Base-by-base conservation (phyloP, 2,329 filamentous ascomycete genomes). In the Colletotrichum tropicale region DNA sequence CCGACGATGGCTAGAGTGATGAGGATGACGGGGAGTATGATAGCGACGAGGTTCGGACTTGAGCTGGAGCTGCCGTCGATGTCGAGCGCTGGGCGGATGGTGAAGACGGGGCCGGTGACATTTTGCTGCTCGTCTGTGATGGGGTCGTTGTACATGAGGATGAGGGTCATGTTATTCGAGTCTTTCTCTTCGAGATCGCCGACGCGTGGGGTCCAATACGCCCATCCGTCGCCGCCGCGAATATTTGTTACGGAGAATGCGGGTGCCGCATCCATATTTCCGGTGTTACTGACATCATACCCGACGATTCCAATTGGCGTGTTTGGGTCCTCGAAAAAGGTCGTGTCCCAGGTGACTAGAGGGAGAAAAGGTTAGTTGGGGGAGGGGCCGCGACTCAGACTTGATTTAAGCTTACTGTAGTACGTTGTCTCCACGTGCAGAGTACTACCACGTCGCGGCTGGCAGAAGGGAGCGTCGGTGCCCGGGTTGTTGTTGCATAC, bases 261-360 rank as follows among this genome's bases (percentile, higher is more conserved):
- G 34, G 74, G 71, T 26, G 74, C 71, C 52, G 62, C 61, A 70
- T 74, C 66, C 56, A 71, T 69, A 70, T 55, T 71, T 66, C 68
- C 66, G 16, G 66, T 56, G 66, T 75, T 69, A 64, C 60, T 70
- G 28, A 77, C 52, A 13, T 77, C 60, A 58, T 76, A 72, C 16
- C 68, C 77, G 30, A 79, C 64, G 60, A 84, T 36, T 9, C 75
- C 52, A 52, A 82, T 58, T 8, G 70, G 73, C 3, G 76, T 74
- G 66, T 74, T 69, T 21, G 77, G 72, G 52, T 79, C 67, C 30
- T 77, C 73, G 71, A 85, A 83, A 69, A 77, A 78, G 8, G 60
- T 48, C 1, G 78, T 76, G 18, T 82, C 79, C 83, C 84, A 84
- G 21, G 83, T 84, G 61, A 85, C 83, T 84, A 34, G 8, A 66